Percentiles rank a stretch among this genome's conserved stretches.
These are phyloP conservation scores for Aciculosporium take DNA, from an alignment of 2,329 filamentous ascomycete species.

Conservation along the genomic window DNA sequence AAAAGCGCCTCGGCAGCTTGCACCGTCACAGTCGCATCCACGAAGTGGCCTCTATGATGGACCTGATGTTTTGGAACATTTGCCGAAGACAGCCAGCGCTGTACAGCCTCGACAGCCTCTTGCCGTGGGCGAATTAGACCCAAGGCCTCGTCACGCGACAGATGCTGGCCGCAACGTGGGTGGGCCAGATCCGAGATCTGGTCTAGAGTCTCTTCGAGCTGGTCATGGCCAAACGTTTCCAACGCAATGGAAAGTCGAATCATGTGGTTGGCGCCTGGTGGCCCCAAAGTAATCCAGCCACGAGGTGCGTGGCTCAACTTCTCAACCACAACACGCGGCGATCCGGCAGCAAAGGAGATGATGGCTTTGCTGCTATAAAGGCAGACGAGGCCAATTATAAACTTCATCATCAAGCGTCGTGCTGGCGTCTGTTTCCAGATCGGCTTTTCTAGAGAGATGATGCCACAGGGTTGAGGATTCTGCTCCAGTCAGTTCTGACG, in stretches of 20 bases:
- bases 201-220: conserved; percentile 29
- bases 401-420: background rate
- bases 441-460: background rate
- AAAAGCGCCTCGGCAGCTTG: conserved; percentile 30
- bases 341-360: background rate
- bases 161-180: conserved; percentile 32
- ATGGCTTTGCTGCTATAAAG: background rate
- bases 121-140: conserved; percentile 30
- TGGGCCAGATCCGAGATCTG: conserved; percentile 35
- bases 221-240: conserved; percentile 10
- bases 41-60: conserved; percentile 21
- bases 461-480: background rate
- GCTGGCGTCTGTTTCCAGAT: background rate
- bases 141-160: conserved; percentile 33
- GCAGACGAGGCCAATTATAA: background rate
- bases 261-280: conserved; percentile 8
- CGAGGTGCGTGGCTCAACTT: conserved; percentile 9
- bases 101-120: conserved; percentile 24
- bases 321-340: conserved; percentile 8
- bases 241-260: conserved; percentile 19
- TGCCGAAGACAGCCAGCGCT: conserved; percentile 29
- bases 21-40: conserved; percentile 28
- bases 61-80: conserved; percentile 23
- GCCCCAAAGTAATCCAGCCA: conserved; percentile 12
- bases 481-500: background rate